Conservation (phyloP, 495 filamentous ascomycete genomes). For the Aspergillus coremiiformis region DNA sequence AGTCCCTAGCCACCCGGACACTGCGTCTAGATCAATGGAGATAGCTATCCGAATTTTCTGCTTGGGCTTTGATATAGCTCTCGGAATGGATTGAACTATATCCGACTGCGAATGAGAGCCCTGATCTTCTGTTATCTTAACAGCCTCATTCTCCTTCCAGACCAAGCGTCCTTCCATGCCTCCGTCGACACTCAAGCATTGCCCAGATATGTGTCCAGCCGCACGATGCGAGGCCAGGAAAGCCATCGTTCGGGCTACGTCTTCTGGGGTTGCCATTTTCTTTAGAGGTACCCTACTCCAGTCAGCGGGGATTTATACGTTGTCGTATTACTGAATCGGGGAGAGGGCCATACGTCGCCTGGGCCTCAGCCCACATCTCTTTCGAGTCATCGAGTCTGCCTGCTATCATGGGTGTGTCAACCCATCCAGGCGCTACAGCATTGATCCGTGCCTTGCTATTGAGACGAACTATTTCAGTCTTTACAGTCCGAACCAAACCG, state of each 20-base stretch:
- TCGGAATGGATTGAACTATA: conserved; percentile 18
- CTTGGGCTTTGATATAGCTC: conserved; percentile 17
- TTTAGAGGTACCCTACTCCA: conserved; percentile 27
- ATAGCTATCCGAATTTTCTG: conserved; percentile 44
- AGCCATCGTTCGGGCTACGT: conserved; percentile 45
- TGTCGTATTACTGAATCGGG: neutral
- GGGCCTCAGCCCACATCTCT: conserved; percentile 38
- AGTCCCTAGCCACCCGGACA: conserved; percentile 55
- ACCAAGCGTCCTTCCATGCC: conserved; percentile 45
- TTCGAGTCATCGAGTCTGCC: conserved; percentile 40
- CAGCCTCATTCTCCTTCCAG: conserved; percentile 33
- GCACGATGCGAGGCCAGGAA: conserved; percentile 48
- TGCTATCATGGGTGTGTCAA: conserved; percentile 39
- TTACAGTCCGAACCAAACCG: conserved; percentile 45
- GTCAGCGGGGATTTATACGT: neutral
- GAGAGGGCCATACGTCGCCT: conserved; percentile 30
- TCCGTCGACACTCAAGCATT: conserved; percentile 45
- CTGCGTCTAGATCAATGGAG: conserved; percentile 54
- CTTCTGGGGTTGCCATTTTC: conserved; percentile 41
- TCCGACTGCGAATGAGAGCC: neutral
- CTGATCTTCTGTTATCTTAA: neutral
- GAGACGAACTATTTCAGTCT: conserved; percentile 48
- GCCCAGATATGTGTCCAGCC: conserved; percentile 48
- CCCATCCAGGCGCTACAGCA: conserved; percentile 46
- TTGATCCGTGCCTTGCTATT: conserved; percentile 49